These are phyloP conservation scores for Alternaria gaisen DNA, from an alignment of 2,329 filamentous ascomycete species.

Conservation along the genomic window DNA sequence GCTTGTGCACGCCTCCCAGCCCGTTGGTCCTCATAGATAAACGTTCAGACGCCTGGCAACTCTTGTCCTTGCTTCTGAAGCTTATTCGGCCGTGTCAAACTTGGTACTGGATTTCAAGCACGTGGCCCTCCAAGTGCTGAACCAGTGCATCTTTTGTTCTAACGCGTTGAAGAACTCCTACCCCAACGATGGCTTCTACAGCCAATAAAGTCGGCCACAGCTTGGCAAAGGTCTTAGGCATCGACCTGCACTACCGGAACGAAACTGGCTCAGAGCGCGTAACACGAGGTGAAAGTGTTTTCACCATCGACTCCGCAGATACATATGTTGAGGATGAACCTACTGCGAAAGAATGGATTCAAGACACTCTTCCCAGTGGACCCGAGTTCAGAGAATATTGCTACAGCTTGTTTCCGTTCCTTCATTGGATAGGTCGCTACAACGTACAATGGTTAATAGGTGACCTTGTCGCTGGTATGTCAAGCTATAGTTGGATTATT, in stretches of 20 bases:
- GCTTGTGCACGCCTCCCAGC: constrained; percentile 19
- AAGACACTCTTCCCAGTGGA: constrained; percentile 67
- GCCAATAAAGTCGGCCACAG: constrained; percentile 71
- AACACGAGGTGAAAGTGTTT: constrained; percentile 79
- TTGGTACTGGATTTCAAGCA: constrained; percentile 19
- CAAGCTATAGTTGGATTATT: not conserved
- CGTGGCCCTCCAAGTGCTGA: constrained; percentile 22
- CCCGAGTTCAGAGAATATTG: constrained; percentile 68
- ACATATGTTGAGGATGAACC: constrained; percentile 85
- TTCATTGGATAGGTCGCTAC: constrained; percentile 88
- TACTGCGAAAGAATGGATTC: constrained; percentile 75
- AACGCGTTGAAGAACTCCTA: not conserved
- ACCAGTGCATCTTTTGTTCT: constrained; percentile 12
- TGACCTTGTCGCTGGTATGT: constrained; percentile 84
- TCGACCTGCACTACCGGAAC: constrained; percentile 78
- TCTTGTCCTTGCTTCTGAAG: constrained; percentile 33
- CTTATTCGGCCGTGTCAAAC: constrained; percentile 38
- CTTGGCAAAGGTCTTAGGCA: constrained; percentile 81
- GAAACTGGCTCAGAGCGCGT: constrained; percentile 67
- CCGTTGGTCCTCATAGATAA: constrained; percentile 34
- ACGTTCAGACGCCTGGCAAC: constrained; percentile 35
- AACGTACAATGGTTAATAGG: constrained; percentile 89
- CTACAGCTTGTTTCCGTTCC: constrained; percentile 82
- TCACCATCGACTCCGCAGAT: constrained; percentile 76
- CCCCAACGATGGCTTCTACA: constrained; percentile 38